Base-by-base conservation (phyloP, 2,329 filamentous ascomycete genomes). In the Diplocarpon mali region DNA sequence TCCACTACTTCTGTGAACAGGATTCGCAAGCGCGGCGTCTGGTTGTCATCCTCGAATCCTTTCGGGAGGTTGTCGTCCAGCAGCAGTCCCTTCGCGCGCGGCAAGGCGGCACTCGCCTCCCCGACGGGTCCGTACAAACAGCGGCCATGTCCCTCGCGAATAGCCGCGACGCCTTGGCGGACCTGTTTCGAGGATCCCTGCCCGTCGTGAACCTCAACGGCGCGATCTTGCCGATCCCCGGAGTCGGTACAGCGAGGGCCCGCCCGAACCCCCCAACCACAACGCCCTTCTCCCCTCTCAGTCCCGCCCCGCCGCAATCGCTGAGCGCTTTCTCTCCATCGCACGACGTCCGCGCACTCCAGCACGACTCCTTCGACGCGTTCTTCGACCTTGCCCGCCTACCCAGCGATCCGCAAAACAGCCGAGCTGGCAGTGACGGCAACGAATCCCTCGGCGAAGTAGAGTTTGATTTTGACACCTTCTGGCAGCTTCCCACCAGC, bases 11-110 rank as follows among this genome's bases (percentile, higher is more conserved):
- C 52, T 66, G 69, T 7, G 54, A 64, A 24, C 62, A 58, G 1
- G 73, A 76, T 47, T 64, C 65, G 1, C 69, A 76, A 53, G 73
- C 72, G 2, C 55, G 62, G 3, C 65, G 72, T 4, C 66, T 75
- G 3, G 60, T 66, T 9, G 70, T 68, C 43, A 76, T 77, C 30
- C 58, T 77, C 11, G 62, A 64, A 3, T 67, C 65, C 5, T 76
- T 78, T 48, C 60, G 65, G 17, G 60, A 67, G 24, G 67, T 66
- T 3, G 65, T 70, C 12, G 27, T 42, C 2, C 46, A 40, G 3
- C 45, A 51, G 12, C 51, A 50, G 38, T 32, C 38, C 2, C n/a
- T 37, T 11, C 40, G 42, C 14, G 24, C 35, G 38, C 29, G 36
- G 29, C 40, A 16, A 37, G 42, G 14, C 35, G 45, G n/a, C n/a